These are phyloP conservation scores for Kwoniella mangroviensis DNA, from an alignment of 768 basidiomycete species.

Conservation along the genomic window DNA sequence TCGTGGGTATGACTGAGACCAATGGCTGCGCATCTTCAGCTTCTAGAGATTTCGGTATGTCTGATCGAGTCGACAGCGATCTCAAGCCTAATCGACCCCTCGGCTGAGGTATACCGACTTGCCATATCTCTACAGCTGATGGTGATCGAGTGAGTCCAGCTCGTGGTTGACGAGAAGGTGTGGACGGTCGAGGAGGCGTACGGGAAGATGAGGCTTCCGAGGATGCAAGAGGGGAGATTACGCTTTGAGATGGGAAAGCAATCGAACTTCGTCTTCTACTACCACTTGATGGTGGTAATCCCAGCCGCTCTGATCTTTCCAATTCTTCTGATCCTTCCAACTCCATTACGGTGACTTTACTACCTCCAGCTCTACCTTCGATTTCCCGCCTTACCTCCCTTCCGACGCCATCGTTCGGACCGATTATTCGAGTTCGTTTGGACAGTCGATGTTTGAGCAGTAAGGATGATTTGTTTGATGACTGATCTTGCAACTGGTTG, in stretches of 20 bases:
- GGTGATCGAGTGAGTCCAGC: constrained; percentile 23
- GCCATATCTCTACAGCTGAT: constrained; percentile 37
- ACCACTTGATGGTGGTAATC: constrained; percentile 11
- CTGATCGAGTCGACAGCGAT: constrained; percentile 30
- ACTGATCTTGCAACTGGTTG: constrained; percentile 6
- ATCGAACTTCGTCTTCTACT: constrained; percentile 31
- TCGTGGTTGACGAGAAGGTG: constrained; percentile 10
- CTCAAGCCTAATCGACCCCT: constrained; percentile 20
- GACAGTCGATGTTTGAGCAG: constrained; percentile 27
- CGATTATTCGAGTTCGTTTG: constrained; percentile 24
- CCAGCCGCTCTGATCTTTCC: constrained; percentile 13
- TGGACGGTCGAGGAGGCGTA: constrained; percentile 6
- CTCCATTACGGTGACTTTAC: constrained; percentile 26
- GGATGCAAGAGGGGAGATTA: constrained; percentile 9
- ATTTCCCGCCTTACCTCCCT: constrained; percentile 24
- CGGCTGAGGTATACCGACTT: constrained; percentile 34
- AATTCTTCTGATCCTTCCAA: constrained; percentile 14
- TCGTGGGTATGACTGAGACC: constrained; percentile 8
- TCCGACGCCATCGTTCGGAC: constrained; percentile 19
- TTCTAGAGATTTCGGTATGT: constrained; percentile 1
- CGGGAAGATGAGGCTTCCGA: constrained; percentile 19
- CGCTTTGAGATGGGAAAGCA: constrained; percentile 28
- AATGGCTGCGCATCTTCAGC: constrained; percentile 12
- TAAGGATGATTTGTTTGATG: constrained; percentile 1
- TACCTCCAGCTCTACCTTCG: constrained; percentile 26